Percentiles rank a stretch among this genome's conserved stretches.
These are phyloP conservation scores for Fusarium incarnatum DNA, from an alignment of 2,329 filamentous ascomycete genomes.

Conservation along the genomic window DNA sequence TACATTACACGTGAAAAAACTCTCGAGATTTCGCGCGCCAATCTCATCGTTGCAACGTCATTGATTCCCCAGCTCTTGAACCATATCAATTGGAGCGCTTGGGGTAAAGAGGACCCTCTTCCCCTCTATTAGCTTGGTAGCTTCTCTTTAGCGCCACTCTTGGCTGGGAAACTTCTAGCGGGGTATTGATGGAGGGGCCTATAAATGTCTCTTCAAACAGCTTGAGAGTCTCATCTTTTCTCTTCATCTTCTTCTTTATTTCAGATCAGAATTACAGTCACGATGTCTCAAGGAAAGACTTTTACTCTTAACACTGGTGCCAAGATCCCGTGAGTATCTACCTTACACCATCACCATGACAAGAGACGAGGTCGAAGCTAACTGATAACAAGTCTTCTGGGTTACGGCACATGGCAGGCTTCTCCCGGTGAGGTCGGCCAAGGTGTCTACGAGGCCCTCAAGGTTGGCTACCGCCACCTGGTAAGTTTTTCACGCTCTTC, in stretches of 20 bases:
- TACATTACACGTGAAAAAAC: background rate
- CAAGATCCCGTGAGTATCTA: conserved; percentile 8
- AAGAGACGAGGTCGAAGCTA: background rate
- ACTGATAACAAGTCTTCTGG: background rate
- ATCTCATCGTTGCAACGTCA: conserved; percentile 3
- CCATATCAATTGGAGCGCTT: conserved; percentile 16
- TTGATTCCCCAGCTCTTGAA: conserved; percentile 2
- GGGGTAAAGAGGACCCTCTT: background rate
- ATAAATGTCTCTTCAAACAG: background rate
- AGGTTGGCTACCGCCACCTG: conserved; percentile 66
- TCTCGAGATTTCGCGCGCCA: background rate
- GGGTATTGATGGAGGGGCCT: background rate
- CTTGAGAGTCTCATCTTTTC: background rate
- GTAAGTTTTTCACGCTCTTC: background rate
- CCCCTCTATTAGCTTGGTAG: conserved; percentile 2
- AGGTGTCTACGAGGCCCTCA: conserved; percentile 61
- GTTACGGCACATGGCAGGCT: conserved; percentile 22
- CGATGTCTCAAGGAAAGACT: conserved; percentile 18
- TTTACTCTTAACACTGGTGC: conserved; percentile 12
- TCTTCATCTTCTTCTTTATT: background rate
- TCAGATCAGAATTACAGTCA: background rate
- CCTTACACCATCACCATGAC: background rate
- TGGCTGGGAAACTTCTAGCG: background rate
- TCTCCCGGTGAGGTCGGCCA: conserved; percentile 54
- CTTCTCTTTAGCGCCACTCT: background rate